Evolutionary conservation across 768 basidiomycete species (phyloP), one percentile per base, ranked within the genome.

Genomic region (Cyclocybe cylindracea): DNA sequence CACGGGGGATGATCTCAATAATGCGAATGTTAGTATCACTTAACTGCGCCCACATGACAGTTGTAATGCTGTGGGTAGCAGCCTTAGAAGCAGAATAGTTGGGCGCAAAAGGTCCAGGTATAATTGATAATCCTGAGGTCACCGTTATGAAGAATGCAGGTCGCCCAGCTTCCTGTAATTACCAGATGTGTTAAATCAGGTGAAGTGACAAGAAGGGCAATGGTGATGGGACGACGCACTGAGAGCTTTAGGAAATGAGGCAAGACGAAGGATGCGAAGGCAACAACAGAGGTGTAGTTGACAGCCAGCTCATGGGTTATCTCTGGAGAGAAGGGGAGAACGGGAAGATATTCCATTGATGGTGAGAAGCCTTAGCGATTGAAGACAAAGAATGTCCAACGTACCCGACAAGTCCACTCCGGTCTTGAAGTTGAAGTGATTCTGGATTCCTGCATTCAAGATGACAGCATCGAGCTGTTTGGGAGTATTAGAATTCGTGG

Each of bases 1-100:
- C 50, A 85, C 79, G 84, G 84, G 9, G 83, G 3, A 81, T 66
- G 19, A 85, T 73, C 59, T 85, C 84, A 16, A 80, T 65, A 5
- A 85, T 78, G 41, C 78, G 69, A 11, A 86, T 71, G 18, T 79
- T 76, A 10, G 78, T 80, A n/a, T 70, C 72, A 36, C 70, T 58
- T 7, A 85, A 69, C 58, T 83, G 78, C 1, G 60, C 61, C 42
- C 73, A 69, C 11, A 85, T 70, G 4, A 79, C 77, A 7, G 76
- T 63, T n/a, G 70, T 69, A 54, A 82, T 75, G 50, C 77, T 82
- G 56, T 79, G 80, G 32, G 84, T 58, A 1, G 82, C 83, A 4
- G 82, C 81, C 61, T 85, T 85, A 2, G 78, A 75, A 0, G 83
- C 83, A 34, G 72, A 78, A 57, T 86, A 85, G 44, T 78, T 77